Evolutionary conservation across 2,329 filamentous ascomycete species (phyloP).

Genomic region (Penicillium brevicompactum): DNA sequence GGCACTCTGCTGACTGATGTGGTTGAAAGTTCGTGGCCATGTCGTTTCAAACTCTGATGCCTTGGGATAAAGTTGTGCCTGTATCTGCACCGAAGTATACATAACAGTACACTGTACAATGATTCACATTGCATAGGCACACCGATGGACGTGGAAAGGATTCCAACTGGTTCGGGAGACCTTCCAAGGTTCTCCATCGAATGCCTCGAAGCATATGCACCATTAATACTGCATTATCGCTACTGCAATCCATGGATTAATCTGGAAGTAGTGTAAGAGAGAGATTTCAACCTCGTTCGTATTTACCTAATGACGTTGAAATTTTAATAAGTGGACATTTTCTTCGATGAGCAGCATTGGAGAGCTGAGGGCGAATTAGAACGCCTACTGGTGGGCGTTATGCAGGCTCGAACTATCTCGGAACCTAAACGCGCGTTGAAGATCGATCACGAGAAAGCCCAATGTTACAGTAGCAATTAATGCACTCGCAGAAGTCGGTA

Average conservation of each 20-base stretch:
- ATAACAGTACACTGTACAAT: neutral
- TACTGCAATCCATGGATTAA: neutral
- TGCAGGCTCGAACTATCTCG: neutral
- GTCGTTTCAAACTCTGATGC: neutral
- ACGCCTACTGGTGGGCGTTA: neutral
- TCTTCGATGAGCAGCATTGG: no score
- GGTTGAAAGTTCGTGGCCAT: neutral
- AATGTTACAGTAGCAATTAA: neutral
- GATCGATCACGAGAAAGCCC: neutral
- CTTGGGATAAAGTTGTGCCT: neutral
- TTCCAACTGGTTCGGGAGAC: slow-evolving; percentile 1
- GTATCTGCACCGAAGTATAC: neutral
- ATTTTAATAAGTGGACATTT: no score
- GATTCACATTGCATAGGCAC: slow-evolving; percentile 13
- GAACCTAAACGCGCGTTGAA: neutral
- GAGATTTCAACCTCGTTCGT: neutral
- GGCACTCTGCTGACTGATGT: neutral
- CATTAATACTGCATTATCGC: neutral
- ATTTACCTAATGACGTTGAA: no score
- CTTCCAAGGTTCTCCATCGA: slow-evolving; percentile 1
- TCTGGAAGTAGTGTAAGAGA: neutral
- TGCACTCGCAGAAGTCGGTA: neutral
- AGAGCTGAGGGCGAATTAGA: neutral
- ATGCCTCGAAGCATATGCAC: slow-evolving; percentile 6
- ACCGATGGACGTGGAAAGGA: slow-evolving; percentile 2